A percentile compares a stretch with the other conserved stretches of the same genome.
These are phyloP conservation scores for Colletotrichum sp. DNA, from an alignment of 2,329 filamentous ascomycete species.

Conservation along the genomic window DNA sequence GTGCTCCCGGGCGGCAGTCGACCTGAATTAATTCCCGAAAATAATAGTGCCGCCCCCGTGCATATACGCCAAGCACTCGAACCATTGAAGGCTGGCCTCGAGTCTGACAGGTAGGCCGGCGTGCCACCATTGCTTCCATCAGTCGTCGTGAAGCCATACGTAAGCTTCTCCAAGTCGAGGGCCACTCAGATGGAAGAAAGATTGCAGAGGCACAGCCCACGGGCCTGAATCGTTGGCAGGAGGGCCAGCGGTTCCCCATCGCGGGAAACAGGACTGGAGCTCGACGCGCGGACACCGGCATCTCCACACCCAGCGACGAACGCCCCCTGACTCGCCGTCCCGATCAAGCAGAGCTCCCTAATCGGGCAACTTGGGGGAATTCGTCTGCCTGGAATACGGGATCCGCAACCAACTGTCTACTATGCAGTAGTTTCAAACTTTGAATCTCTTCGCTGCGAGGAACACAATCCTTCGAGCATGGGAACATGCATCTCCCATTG, in stretches of 20 bases:
- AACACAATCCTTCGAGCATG: background rate
- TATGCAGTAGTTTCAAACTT: background rate
- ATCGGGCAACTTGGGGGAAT: background rate
- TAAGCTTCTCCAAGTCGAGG: background rate
- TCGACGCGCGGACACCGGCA: background rate
- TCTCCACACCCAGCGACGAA: background rate
- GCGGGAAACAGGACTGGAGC: background rate
- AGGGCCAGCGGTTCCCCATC: background rate
- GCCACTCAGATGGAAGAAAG: background rate
- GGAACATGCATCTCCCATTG: background rate
- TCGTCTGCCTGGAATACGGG: background rate
- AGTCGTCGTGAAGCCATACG: background rate
- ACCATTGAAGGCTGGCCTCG: background rate
- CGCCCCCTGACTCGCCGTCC: background rate
- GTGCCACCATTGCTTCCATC: background rate
- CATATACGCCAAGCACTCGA: background rate
- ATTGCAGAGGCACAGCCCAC: background rate
- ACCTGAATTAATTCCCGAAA: background rate
- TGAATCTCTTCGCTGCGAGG: background rate
- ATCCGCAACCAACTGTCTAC: background rate
- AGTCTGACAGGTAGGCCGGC: background rate
- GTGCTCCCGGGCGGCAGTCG: background rate
- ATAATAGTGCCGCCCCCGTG: background rate
- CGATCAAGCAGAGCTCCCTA: background rate
- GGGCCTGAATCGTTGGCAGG: background rate